Conservation (phyloP, 2,329 filamentous ascomycete species). For the Sclerotinia glacialis region DNA sequence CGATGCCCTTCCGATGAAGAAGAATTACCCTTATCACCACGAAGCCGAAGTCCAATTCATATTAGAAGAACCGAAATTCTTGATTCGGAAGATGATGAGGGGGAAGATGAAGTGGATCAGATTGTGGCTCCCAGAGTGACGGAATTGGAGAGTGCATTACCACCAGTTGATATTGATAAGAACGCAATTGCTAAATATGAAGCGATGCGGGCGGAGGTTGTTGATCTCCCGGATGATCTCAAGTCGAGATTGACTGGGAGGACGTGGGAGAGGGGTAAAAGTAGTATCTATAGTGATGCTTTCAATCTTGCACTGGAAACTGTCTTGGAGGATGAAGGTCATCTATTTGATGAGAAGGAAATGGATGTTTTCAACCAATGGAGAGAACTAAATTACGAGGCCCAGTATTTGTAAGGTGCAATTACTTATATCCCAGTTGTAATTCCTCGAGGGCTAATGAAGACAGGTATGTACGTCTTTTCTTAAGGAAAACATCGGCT, state of each 20-base stretch:
- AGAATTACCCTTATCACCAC: constrained; percentile 30
- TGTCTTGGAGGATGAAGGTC: constrained; percentile 82
- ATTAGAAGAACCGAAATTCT: constrained; percentile 38
- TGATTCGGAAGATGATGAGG: constrained; percentile 41
- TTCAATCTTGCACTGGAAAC: constrained; percentile 91
- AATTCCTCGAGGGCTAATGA: background rate
- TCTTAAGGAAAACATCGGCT: constrained; percentile 83
- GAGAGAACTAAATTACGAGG: constrained; percentile 72
- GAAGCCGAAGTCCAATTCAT: constrained; percentile 29
- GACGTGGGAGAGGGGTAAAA: constrained; percentile 72
- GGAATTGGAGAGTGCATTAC: constrained; percentile 69
- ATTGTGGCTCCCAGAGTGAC: constrained; percentile 48
- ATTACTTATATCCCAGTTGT: background rate
- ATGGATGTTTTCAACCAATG: constrained; percentile 73
- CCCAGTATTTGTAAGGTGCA: constrained; percentile 76
- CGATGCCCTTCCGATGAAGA: constrained; percentile 22
- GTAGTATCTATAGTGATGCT: constrained; percentile 93
- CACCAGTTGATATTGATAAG: constrained; percentile 62
- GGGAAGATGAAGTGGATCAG: constrained; percentile 34
- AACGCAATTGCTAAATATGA: constrained; percentile 80
- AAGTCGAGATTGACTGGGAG: constrained; percentile 54
- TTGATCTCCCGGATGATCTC: constrained; percentile 41
- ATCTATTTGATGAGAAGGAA: constrained; percentile 82
- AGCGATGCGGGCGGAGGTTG: constrained; percentile 46
- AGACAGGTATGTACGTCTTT: constrained; percentile 80